These are phyloP conservation scores for Penicillium sp. DNA, from an alignment of 2,329 filamentous ascomycete species.

Conservation along the genomic window DNA sequence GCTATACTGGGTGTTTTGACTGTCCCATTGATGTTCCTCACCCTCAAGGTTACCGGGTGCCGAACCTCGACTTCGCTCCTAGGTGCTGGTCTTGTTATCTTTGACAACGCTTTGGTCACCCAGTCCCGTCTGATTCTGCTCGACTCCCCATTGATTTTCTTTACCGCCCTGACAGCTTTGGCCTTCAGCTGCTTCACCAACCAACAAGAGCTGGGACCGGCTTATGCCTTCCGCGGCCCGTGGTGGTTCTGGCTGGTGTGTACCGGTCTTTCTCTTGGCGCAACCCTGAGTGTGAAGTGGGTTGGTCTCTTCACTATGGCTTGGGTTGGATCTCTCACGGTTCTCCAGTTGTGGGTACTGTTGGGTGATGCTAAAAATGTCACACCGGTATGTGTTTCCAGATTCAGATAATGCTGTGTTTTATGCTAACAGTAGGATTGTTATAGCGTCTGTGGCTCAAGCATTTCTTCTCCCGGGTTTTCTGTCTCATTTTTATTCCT, in stretches of 20 bases:
- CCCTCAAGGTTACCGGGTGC: slow-evolving; percentile 85
- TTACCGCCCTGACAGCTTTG: slow-evolving; percentile 87
- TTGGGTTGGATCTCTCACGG: slow-evolving; percentile 89
- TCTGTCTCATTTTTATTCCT: slow-evolving; percentile 90
- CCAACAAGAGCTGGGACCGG: slow-evolving; percentile 89
- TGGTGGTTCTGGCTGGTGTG: slow-evolving; percentile 99
- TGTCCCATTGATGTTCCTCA: slow-evolving; percentile 91
- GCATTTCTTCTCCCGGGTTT: slow-evolving; percentile 85
- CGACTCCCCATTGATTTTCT: slow-evolving; percentile 90
- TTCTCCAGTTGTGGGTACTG: slow-evolving; percentile 91
- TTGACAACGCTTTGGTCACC: slow-evolving; percentile 93
- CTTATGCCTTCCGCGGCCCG: slow-evolving; percentile 78
- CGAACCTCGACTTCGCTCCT: slow-evolving; percentile 80
- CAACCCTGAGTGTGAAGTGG: slow-evolving; percentile 97
- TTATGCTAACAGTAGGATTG: slow-evolving; percentile 24
- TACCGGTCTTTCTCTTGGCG: slow-evolving; percentile 82
- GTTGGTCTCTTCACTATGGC: slow-evolving; percentile 98
- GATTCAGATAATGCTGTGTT: neutral
- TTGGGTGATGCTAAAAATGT: slow-evolving; percentile 87
- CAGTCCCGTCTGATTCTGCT: slow-evolving; percentile 94
- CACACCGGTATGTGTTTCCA: slow-evolving; percentile 59
- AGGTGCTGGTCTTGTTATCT: slow-evolving; percentile 83
- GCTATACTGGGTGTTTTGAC: slow-evolving; percentile 85
- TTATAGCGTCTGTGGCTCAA: slow-evolving; percentile 77
- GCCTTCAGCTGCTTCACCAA: slow-evolving; percentile 93